Conservation (phyloP, 768 basidiomycete species). For the Termitomyces sp. region DNA sequence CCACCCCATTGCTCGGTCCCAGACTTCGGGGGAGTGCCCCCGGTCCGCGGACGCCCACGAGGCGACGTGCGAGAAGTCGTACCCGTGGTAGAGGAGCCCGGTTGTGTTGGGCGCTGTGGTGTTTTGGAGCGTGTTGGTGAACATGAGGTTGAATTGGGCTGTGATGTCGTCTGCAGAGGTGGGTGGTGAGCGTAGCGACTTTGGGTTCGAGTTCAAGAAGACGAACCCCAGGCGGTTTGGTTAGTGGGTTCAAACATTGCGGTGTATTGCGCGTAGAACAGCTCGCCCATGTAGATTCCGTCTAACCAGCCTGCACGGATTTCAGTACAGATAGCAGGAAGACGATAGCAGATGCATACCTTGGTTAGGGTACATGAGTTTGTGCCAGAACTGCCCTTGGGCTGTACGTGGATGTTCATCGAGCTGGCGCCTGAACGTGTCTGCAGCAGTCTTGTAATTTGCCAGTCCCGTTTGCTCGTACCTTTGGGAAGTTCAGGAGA, state of each 20-base stretch:
- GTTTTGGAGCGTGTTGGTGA: conserved; percentile 38
- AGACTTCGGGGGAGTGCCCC: conserved; percentile 46
- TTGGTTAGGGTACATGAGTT: conserved; percentile 38
- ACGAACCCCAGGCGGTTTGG: conserved; percentile 35
- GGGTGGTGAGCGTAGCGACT: neutral
- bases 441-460: conserved; percentile 40
- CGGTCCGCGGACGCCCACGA: conserved; percentile 43
- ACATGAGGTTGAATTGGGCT: conserved; percentile 40
- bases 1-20: conserved; percentile 48
- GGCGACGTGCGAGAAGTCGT: conserved; percentile 40
- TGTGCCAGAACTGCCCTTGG: conserved; percentile 47
- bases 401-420: conserved; percentile 40
- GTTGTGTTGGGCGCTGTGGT: conserved; percentile 34
- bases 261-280: conserved; percentile 41
- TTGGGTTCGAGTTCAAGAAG: too few relatives aligned
- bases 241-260: conserved; percentile 31
- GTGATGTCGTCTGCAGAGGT: conserved; percentile 32
- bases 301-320: conserved; percentile 37
- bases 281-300: conserved; percentile 44
- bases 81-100: conserved; percentile 46
- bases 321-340: neutral
- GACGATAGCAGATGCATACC: conserved; percentile 18
- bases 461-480: conserved; percentile 28
- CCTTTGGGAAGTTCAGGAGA: conserved; percentile 20
- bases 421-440: conserved; percentile 35